phyloP scores from a whole-genome alignment of 495 filamentous ascomycete genomes.

The Parathielavia hyrcaniae region DNA sequence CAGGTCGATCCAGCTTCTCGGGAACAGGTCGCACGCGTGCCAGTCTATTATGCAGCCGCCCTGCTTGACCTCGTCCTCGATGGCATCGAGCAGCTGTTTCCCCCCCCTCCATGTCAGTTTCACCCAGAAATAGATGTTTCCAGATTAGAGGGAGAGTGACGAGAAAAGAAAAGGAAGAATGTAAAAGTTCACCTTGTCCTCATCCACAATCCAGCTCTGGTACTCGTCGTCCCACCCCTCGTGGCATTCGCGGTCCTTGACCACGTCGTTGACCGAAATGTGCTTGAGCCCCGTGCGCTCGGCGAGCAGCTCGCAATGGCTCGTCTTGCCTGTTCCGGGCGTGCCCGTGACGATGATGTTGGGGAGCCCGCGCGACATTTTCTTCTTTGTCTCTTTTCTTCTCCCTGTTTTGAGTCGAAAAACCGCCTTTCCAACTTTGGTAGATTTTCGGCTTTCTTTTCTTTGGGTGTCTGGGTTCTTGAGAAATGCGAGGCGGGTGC shows the following conservation, averaged over 20 bases:
- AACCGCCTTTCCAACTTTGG: background rate
- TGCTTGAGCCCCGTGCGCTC: conserved; percentile 60
- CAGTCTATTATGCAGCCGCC: conserved; percentile 95
- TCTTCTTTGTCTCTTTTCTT: conserved; percentile 11
- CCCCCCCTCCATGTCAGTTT: conserved; percentile 3
- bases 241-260: conserved; percentile 76
- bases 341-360: conserved; percentile 96
- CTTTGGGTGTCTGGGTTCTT: background rate
- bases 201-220: conserved; percentile 88
- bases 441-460: background rate
- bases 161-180: conserved; percentile 3
- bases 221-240: conserved; percentile 80
- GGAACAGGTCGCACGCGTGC: conserved; percentile 97
- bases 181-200: conserved; percentile 69
- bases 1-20: conserved; percentile 87
- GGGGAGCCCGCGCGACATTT: conserved; percentile 53
- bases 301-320: conserved; percentile 73
- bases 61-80: conserved; percentile 71
- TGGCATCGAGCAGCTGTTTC: conserved; percentile 70
- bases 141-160: background rate
- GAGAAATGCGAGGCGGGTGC: background rate
- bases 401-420: background rate
- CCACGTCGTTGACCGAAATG: conserved; percentile 81
- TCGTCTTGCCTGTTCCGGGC: conserved; percentile 91
- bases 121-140: background rate